Evolutionary conservation across 345 rosid species (phyloP).

Genomic region (Bruguiera parviflora): DNA sequence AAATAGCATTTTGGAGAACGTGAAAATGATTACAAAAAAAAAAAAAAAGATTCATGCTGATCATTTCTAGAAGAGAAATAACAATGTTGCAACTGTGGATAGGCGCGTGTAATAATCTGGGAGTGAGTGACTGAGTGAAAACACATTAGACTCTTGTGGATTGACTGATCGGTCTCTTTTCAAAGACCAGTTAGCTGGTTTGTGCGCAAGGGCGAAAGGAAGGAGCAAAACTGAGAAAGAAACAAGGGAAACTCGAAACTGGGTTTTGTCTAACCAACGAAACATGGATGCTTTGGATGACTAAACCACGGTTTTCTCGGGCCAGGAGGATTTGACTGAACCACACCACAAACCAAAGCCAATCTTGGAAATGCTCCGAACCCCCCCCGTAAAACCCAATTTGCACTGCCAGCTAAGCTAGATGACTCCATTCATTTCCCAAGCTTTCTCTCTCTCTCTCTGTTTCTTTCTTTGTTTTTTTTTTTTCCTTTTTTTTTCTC

Average conservation of each 20-base stretch:
- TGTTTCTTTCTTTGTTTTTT: slow-evolving; percentile 1
- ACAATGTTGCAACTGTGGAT: too few relatives aligned
- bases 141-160: not conserved
- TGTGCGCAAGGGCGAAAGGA: too few relatives aligned
- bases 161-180: not conserved
- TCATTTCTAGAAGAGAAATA: too few relatives aligned
- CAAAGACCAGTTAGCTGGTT: not conserved
- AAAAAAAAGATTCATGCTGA: too few relatives aligned
- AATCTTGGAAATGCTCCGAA: slow-evolving; percentile 22
- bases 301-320: slow-evolving; percentile 84
- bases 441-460: not conserved
- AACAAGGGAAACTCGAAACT: not conserved
- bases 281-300: slow-evolving; percentile 43
- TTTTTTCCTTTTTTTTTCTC: too few relatives aligned
- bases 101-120: too few relatives aligned
- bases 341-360: slow-evolving; percentile 36
- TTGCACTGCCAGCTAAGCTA: not conserved
- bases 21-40: too few relatives aligned
- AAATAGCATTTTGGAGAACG: too few relatives aligned
- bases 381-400: not conserved
- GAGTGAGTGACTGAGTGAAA: not conserved
- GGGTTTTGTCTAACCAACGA: not conserved
- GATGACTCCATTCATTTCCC: not conserved
- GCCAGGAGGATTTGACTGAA: slow-evolving; percentile 68
- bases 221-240: not conserved